Evolutionary conservation across 306 rosid species (phyloP).

Genomic region (Lupinus albus): DNA sequence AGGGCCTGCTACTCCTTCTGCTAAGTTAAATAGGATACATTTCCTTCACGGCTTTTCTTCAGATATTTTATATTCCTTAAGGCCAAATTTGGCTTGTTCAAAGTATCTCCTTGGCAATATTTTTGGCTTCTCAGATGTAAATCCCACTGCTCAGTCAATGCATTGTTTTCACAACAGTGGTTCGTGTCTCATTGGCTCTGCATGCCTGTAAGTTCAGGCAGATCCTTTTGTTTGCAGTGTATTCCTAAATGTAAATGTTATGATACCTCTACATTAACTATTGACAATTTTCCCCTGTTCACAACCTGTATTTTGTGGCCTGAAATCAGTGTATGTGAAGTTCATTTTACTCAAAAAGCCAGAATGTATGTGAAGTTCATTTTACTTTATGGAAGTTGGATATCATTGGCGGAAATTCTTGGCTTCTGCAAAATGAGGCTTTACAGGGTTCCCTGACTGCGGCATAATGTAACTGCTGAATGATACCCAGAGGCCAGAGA

Average conservation of each 20-base stretch:
- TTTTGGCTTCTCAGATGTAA: conserved; percentile 61
- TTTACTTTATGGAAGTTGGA: conserved; percentile 13
- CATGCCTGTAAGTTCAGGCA: conserved; percentile 66
- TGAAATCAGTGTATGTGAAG: conserved; percentile 10
- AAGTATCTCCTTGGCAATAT: conserved; percentile 52
- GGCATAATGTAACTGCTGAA: conserved; percentile 12
- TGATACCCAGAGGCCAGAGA: conserved; percentile 1
- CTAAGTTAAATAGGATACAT: conserved; percentile 2
- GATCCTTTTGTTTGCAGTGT: conserved; percentile 19
- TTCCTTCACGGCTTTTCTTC: conserved; percentile 56
- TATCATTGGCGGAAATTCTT: conserved; percentile 17
- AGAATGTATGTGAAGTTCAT: conserved; percentile 23
- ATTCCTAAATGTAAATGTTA: conserved; percentile 27
- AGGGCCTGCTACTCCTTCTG: conserved; percentile 5
- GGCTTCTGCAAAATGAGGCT: conserved; percentile 7
- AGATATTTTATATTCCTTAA: conserved; percentile 67
- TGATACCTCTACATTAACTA: neutral
- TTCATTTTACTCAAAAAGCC: conserved; percentile 3
- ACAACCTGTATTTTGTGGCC: conserved; percentile 25
- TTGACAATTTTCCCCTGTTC: conserved; percentile 8
- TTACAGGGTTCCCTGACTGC: conserved; percentile 2
- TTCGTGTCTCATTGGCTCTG: conserved; percentile 48
- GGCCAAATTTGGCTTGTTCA: conserved; percentile 59
- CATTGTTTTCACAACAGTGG: conserved; percentile 46
- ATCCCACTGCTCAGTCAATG: conserved; percentile 38